Base-by-base conservation (phyloP, 352 stramenopile genomes). In the Globisporangium megalacanthum region DNA sequence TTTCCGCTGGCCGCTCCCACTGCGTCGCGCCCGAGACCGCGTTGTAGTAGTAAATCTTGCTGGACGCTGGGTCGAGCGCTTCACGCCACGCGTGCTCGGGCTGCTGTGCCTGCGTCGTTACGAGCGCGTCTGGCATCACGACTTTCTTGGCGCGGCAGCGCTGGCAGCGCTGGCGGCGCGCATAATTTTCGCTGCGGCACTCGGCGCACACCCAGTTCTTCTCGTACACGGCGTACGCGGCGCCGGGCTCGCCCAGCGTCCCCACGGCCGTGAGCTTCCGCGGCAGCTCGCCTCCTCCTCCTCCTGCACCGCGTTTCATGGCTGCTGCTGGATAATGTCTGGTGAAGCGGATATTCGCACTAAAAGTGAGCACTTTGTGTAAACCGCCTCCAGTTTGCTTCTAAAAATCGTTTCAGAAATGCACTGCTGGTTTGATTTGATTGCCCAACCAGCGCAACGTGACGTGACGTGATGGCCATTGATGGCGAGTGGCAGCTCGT, bases 21-120 rank as follows among this genome's bases (percentile, higher is more conserved):
- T 94, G 85, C 47, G 88, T 97, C 58, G 71, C 60, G 20, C 88
- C 83, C 8, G 92, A 97, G 58, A 88, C 58, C 19, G 70, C 79
- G 68, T 98, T 96, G 69, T 95, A 97, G 77, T 98, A 98, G 73
- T 98, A 98, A 29, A 98, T 88, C 65, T 97, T 89, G 54, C 92
- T 81, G 25, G 76, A 89, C n/a, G 68, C 62, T 6, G 86, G 81
- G 62, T 98, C 92, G 59, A 98, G 73, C 44, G 90, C 89, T 61
- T 98, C 92, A 48, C 85, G 80, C 92, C 92, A 98, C 56, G 73
- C 19, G 66, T 91, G 78, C 36, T 48, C 42, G 17, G n/a, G 10
- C 7, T 42, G 42, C 42, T 48, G 42, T 15, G 22, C 4, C 42
- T 48, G n/a, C 42, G 5, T 7, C 31, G 75, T 71, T 33, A 90